Conservation (phyloP, 2,329 filamentous ascomycete species). For the Elsinoe fawcettii region DNA sequence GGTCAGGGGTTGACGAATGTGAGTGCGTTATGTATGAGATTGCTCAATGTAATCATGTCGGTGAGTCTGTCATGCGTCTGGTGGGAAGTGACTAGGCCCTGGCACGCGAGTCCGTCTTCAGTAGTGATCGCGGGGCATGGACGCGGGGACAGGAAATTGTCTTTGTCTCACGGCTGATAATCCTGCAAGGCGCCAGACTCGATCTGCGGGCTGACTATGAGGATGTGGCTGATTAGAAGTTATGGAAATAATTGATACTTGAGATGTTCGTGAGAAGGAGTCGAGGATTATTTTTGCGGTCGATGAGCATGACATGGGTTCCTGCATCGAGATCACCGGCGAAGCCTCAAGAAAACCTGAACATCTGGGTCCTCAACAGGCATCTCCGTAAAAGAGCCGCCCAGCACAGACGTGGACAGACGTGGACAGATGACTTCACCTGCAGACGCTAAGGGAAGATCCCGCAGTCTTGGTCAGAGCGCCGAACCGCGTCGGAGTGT, state of each 20-base stretch:
- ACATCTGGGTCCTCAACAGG: neutral
- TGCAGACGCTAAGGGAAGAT: neutral
- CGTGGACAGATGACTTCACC: neutral
- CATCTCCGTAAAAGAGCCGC: neutral
- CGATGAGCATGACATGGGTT: neutral
- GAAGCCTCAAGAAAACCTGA: neutral
- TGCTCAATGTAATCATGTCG: neutral
- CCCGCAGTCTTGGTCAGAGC: neutral
- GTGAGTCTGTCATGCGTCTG: conserved; percentile 10
- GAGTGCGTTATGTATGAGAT: neutral
- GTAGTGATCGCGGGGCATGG: neutral
- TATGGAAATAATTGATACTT: neutral
- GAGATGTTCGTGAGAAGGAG: neutral
- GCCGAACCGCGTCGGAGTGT: conserved; percentile 6
- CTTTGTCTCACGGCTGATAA: conserved; percentile 2
- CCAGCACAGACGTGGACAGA: neutral
- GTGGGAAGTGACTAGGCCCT: neutral
- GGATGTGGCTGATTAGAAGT: neutral
- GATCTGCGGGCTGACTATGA: neutral
- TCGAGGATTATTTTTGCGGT: neutral
- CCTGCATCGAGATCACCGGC: conserved; percentile 10
- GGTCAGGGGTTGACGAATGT: neutral
- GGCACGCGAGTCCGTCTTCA: conserved; percentile 9
- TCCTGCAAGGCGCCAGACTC: neutral
- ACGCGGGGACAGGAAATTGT: neutral